Percentiles rank a stretch among this genome's conserved stretches.
These are phyloP conservation scores for Spencermartinsiella ligniputridi DNA, from an alignment of 1,139 yeast genomes.

Conservation along the genomic window DNA sequence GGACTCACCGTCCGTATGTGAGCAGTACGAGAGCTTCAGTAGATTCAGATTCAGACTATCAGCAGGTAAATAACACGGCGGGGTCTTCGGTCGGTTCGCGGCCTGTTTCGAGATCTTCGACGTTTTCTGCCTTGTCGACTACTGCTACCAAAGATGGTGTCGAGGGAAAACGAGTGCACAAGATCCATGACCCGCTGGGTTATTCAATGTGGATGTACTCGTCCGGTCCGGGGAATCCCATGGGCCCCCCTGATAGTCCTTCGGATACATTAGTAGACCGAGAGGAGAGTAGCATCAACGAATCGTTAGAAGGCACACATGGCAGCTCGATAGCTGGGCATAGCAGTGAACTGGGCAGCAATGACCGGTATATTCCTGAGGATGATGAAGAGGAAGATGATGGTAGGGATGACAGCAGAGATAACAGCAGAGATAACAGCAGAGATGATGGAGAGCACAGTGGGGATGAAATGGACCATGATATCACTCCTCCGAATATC, in stretches of 20 bases:
- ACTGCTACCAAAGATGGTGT: slow-evolving; percentile 72
- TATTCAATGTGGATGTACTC: slow-evolving; percentile 23
- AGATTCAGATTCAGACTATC: slow-evolving; percentile 34
- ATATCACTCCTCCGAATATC: slow-evolving; percentile 21
- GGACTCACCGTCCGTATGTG: slow-evolving; percentile 9
- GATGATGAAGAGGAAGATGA: slow-evolving; percentile 3
- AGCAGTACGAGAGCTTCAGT: slow-evolving; percentile 31
- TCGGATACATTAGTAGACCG: slow-evolving; percentile 6
- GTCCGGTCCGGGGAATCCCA: neutral
- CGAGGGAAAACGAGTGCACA: slow-evolving; percentile 56
- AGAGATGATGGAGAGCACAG: neutral
- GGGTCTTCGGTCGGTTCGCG: slow-evolving; percentile 36
- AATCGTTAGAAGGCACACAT: neutral
- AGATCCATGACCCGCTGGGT: slow-evolving; percentile 40
- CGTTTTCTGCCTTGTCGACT: slow-evolving; percentile 61
- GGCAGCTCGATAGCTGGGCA: neutral
- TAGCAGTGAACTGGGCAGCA: slow-evolving; percentile 2
- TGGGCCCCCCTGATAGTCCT: slow-evolving; percentile 5
- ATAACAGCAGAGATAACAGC: neutral
- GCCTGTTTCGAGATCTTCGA: slow-evolving; percentile 58
- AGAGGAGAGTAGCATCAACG: slow-evolving; percentile 3
- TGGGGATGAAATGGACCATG: slow-evolving; percentile 1
- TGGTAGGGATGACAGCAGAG: slow-evolving; percentile 5
- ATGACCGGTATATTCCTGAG: slow-evolving; percentile 4
- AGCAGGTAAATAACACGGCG: slow-evolving; percentile 12